Percentiles rank a stretch among this genome's conserved stretches.
These are phyloP conservation scores for Populus pruinosa DNA, from an alignment of 345 rosid species.

Conservation along the genomic window DNA sequence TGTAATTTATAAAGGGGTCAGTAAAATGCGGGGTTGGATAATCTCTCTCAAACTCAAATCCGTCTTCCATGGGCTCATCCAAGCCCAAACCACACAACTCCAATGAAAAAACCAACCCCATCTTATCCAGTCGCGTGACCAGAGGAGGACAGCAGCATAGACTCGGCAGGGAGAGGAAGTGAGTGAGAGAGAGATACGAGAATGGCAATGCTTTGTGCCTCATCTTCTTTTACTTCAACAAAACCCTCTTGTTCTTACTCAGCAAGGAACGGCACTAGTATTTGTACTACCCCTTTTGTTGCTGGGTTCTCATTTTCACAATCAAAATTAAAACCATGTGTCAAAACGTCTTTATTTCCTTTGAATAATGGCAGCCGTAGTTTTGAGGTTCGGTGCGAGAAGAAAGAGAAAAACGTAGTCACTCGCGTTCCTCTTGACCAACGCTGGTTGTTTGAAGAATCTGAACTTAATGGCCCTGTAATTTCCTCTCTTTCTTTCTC, in stretches of 20 bases:
- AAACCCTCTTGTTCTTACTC: background rate
- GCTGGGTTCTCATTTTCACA: background rate
- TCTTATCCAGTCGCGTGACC: background rate
- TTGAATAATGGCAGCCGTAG: background rate
- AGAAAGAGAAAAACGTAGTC: background rate
- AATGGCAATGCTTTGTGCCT: slow-evolving; percentile 11
- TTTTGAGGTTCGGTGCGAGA: slow-evolving; percentile 15
- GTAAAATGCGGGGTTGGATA: too few species aligned
- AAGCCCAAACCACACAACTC: too few species aligned
- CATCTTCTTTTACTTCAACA: background rate
- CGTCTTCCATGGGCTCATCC: background rate
- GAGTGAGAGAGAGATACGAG: background rate
- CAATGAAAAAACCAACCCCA: background rate
- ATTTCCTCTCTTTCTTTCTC: background rate
- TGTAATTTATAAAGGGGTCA: too few species aligned
- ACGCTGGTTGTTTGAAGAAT: slow-evolving; percentile 34
- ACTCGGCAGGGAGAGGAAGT: background rate
- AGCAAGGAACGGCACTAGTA: background rate
- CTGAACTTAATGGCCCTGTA: slow-evolving; percentile 33
- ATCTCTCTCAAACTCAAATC: background rate
- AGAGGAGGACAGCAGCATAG: background rate
- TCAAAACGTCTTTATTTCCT: background rate
- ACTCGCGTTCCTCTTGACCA: slow-evolving; percentile 28
- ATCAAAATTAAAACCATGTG: background rate
- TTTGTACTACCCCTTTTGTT: background rate